Conservation (phyloP, 305 asterid species). For the Fraxinus angustifolia region DNA sequence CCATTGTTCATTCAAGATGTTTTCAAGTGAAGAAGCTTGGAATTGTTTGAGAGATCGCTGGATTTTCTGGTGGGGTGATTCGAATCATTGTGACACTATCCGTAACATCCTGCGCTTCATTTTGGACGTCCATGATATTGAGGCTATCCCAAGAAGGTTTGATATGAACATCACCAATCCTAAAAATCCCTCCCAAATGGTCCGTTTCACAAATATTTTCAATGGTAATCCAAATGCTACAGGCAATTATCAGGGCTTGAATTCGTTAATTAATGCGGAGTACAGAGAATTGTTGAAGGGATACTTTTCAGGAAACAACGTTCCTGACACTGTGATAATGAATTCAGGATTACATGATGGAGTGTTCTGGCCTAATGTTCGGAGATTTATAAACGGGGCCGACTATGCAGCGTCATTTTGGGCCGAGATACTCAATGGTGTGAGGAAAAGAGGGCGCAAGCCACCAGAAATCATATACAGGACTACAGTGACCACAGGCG, state of each 20-base stretch:
- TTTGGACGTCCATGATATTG: conserved; percentile 42
- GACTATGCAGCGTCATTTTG: conserved; percentile 69
- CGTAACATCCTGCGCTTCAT: conserved; percentile 70
- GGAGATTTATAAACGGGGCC: conserved; percentile 59
- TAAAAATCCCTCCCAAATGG: conserved; percentile 46
- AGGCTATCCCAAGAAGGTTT: conserved; percentile 52
- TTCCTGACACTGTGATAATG: conserved; percentile 75
- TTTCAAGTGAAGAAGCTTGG: conserved; percentile 56
- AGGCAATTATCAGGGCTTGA: conserved; percentile 66
- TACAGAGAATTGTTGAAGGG: conserved; percentile 50
- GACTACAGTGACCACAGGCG: conserved; percentile 83
- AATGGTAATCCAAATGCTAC: conserved; percentile 71
- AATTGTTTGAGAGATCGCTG: conserved; percentile 52
- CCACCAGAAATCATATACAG: conserved; percentile 64
- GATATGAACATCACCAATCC: conserved; percentile 78
- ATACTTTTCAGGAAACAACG: conserved; percentile 43
- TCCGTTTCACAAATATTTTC: conserved; percentile 76
- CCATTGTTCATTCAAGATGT: conserved; percentile 87
- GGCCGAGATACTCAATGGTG: conserved; percentile 58
- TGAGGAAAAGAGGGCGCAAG: conserved; percentile 40
- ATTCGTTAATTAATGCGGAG: conserved; percentile 47
- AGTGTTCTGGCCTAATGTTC: conserved; percentile 56
- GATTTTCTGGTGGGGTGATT: conserved; percentile 99
- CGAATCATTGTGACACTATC: conserved; percentile 84
- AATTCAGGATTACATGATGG: conserved; percentile 92